phyloP scores from a whole-genome alignment of 306 rosid genomes.

The Vigna radiata region DNA sequence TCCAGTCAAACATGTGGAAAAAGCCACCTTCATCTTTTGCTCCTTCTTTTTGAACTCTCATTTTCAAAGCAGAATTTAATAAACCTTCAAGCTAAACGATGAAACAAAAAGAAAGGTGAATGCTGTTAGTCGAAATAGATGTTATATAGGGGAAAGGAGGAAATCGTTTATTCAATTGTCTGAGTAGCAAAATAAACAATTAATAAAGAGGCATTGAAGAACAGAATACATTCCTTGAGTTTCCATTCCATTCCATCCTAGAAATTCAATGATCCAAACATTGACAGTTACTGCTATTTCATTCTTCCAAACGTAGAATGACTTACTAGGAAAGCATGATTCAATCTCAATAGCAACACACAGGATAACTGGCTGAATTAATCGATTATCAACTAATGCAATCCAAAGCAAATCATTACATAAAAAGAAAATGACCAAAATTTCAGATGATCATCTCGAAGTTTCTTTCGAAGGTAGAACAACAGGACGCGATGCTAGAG shows the following conservation, averaged over 20 bases:
- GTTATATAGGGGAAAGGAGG: not conserved
- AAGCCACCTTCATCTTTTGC: conserved; percentile 67
- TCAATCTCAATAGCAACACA: not conserved
- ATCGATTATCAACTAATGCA: not conserved
- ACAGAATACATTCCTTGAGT: not conserved
- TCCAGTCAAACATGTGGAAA: conserved; percentile 87
- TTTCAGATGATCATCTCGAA: not conserved
- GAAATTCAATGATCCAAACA: not conserved
- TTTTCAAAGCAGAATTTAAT: conserved; percentile 51
- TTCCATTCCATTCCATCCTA: conserved; percentile 1
- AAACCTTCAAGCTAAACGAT: conserved; percentile 37
- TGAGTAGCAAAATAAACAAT: not conserved
- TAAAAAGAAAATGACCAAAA: not conserved
- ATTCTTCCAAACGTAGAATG: not conserved
- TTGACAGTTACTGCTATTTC: not conserved
- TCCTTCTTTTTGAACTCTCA: conserved; percentile 74
- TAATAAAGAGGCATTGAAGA: not conserved
- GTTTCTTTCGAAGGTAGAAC: not conserved
- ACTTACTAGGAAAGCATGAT: not conserved
- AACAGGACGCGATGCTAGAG: not conserved
- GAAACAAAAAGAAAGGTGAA: not conserved
- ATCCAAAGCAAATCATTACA: not conserved
- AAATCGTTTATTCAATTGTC: not conserved
- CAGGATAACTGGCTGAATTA: not conserved
- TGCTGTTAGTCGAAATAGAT: not conserved